Percentiles rank a stretch among this genome's conserved stretches.
phyloP scores from a whole-genome alignment of 495 filamentous ascomycete species.

The Penicillium tannophilum region DNA sequence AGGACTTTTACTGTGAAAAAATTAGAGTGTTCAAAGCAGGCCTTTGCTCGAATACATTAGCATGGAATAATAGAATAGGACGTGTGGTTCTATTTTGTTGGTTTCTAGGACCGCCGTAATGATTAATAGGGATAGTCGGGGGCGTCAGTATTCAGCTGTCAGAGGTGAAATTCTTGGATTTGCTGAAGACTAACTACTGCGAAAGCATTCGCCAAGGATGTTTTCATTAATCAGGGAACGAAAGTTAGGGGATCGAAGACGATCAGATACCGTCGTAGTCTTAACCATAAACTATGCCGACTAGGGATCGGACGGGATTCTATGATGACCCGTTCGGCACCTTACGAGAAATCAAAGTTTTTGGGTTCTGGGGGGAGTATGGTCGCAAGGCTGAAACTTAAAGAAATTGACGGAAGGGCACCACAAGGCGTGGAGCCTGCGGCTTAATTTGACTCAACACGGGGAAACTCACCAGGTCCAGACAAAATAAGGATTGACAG shows the following conservation, averaged over 20 bases:
- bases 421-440: slow-evolving; percentile 62
- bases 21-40: slow-evolving; percentile 74
- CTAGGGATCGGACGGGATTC: slow-evolving; percentile 71
- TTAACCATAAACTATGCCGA: slow-evolving; percentile 77
- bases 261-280: slow-evolving; percentile 77
- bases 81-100: slow-evolving; percentile 68
- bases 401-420: slow-evolving; percentile 71
- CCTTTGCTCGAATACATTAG: slow-evolving; percentile 73
- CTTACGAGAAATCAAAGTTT: slow-evolving; percentile 78
- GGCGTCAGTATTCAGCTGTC: slow-evolving; percentile 70
- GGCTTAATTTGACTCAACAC: slow-evolving; percentile 73
- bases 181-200: slow-evolving; percentile 69
- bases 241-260: slow-evolving; percentile 77
- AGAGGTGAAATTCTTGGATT: slow-evolving; percentile 70
- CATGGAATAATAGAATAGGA: slow-evolving; percentile 78
- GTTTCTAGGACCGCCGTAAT: slow-evolving; percentile 69
- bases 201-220: slow-evolving; percentile 72
- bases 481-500: slow-evolving; percentile 66
- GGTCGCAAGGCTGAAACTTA: slow-evolving; percentile 73
- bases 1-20: slow-evolving; percentile 68
- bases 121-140: slow-evolving; percentile 72
- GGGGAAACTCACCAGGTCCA: slow-evolving; percentile 69
- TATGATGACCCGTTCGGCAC: slow-evolving; percentile 70
- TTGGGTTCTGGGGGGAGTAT: slow-evolving; percentile 75
- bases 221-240: slow-evolving; percentile 77